These are phyloP conservation scores for Tilletia horrida DNA, from an alignment of 1,284 basidiomycete species.

Conservation along the genomic window DNA sequence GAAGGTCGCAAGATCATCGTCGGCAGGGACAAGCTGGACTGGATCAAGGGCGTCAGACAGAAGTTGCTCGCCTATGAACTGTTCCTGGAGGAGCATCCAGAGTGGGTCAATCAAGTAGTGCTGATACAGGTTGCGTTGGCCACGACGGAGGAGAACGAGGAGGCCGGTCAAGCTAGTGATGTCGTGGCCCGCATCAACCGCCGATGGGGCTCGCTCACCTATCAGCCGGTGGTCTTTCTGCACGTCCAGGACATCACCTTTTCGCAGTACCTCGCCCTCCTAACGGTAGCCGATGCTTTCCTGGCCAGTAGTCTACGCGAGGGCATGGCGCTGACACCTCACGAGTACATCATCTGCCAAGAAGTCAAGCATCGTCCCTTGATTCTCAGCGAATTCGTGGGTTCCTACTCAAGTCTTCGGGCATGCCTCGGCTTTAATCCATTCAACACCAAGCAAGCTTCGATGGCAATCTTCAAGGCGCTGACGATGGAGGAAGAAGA, in stretches of 20 bases:
- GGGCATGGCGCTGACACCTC: conserved; percentile 78
- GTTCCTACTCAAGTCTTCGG: conserved; percentile 78
- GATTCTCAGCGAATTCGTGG: conserved; percentile 73
- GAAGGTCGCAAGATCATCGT: conserved; percentile 79
- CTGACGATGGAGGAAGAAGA: conserved; percentile 74
- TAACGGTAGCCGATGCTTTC: conserved; percentile 82
- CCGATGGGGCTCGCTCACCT: conserved; percentile 74
- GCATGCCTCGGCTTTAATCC: conserved; percentile 81
- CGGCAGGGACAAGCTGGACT: conserved; percentile 81
- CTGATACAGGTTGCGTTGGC: conserved; percentile 82
- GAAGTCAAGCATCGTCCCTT: conserved; percentile 66
- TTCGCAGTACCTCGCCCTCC: conserved; percentile 75
- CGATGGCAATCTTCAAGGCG: conserved; percentile 70
- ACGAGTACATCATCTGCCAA: conserved; percentile 72
- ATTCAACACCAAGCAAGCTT: conserved; percentile 55
- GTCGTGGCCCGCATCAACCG: conserved; percentile 77
- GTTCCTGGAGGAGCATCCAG: conserved; percentile 74
- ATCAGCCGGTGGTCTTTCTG: conserved; percentile 81
- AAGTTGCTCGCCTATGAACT: conserved; percentile 78
- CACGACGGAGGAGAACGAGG: conserved; percentile 73
- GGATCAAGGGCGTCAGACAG: conserved; percentile 76
- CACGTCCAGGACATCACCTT: conserved; percentile 83
- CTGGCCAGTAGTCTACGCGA: conserved; percentile 77
- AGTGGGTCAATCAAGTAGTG: conserved; percentile 74
- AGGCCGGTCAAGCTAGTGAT: conserved; percentile 71